Percentiles rank a stretch among this genome's conserved stretches.
Evolutionary conservation across 176 grass and related monocot genomes (phyloP).

Genomic region (Chloris gayana): DNA sequence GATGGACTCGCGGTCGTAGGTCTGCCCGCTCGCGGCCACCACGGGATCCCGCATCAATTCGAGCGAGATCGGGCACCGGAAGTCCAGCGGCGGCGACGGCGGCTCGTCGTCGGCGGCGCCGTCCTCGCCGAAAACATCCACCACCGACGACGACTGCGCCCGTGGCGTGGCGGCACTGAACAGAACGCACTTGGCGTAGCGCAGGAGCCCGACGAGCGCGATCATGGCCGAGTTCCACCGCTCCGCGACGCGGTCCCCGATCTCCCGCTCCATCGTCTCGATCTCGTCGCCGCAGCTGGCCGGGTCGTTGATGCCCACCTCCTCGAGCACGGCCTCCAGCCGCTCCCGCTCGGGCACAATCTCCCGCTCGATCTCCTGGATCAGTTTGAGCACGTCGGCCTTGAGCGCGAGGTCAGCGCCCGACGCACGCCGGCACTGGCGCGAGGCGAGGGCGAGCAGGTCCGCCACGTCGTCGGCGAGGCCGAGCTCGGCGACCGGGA

Average conservation of each 20-base stretch:
- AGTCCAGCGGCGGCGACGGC: constrained; percentile 63
- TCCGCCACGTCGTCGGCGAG: constrained; percentile 73
- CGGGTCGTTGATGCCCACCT: constrained; percentile 71
- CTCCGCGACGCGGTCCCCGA: constrained; percentile 72
- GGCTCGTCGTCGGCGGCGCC: constrained; percentile 38
- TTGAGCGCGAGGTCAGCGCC: constrained; percentile 43
- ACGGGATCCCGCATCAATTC: constrained; percentile 84
- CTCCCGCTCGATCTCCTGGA: constrained; percentile 70
- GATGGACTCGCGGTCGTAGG: constrained; percentile 91
- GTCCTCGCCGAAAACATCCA: constrained; percentile 3
- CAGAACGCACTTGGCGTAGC: constrained; percentile 94
- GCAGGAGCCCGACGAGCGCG: constrained; percentile 77
- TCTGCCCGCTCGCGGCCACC: constrained; percentile 78
- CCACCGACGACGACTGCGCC: not conserved
- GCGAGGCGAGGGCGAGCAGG: constrained; percentile 59
- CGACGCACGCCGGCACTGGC: constrained; percentile 60
- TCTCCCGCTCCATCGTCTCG: constrained; percentile 87
- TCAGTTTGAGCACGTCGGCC: constrained; percentile 62
- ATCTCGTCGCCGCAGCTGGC: constrained; percentile 81
- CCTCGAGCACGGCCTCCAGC: constrained; percentile 68
- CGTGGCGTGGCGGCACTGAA: constrained; percentile 78
- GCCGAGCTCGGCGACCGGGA: constrained; percentile 58
- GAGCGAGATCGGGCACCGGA: constrained; percentile 90
- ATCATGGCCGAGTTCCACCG: constrained; percentile 79
- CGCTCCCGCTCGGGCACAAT: constrained; percentile 63